Base-by-base conservation (phyloP, 768 basidiomycete genomes). In the Auriscalpium microsporum region DNA sequence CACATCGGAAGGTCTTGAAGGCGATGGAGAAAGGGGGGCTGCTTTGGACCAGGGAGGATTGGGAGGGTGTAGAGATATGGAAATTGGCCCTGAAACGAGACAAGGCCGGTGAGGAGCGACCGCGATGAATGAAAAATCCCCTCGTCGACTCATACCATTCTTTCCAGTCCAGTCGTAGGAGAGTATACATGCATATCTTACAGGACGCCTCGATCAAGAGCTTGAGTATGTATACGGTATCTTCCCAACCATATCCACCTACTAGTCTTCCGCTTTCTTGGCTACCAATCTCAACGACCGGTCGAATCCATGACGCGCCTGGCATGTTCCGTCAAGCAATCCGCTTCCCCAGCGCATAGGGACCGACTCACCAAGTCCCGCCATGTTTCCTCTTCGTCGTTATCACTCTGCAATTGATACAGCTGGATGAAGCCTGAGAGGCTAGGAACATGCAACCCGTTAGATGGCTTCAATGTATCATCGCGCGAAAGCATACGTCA, bases 61-160 rank as follows among this genome's bases (percentile, higher is more conserved):
- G 90, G 87, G 86, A 86, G 21, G 88, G 78, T 4, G 75, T 93
- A 23, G 89, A 94, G 70, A 75, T 94, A 45, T 93, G 87, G 87
- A 84, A 80, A 65, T 51, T 69, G 34, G 53, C 49, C 10, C 58
- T 62, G 17, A 56, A 34, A 34, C 42, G 48, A 17, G 36, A 60
- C 50, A 40, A 50, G 49, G 42, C 19, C 42, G 42, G 19, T 44
- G 7, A 28, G 28, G 28, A 28, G 7, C 28, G 28, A 2, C 28
- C 28, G 4, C 28, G 28, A 28, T 28, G 28, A 28, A 28, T 28
- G 2, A 28, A 7, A 4, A 28, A 28, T 28, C 28, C 28, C 28
- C 28, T 28, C 28, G 5, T 28, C 28, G 4, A 28, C 28, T 28
- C 28, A 28, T 28, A 28, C 28, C 28, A 7, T 28, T 28, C 28